A percentile compares a stretch with the other conserved stretches of the same genome.
phyloP scores from a whole-genome alignment of 2,329 filamentous ascomycete genomes.

The Teratosphaeria gauchensis region DNA sequence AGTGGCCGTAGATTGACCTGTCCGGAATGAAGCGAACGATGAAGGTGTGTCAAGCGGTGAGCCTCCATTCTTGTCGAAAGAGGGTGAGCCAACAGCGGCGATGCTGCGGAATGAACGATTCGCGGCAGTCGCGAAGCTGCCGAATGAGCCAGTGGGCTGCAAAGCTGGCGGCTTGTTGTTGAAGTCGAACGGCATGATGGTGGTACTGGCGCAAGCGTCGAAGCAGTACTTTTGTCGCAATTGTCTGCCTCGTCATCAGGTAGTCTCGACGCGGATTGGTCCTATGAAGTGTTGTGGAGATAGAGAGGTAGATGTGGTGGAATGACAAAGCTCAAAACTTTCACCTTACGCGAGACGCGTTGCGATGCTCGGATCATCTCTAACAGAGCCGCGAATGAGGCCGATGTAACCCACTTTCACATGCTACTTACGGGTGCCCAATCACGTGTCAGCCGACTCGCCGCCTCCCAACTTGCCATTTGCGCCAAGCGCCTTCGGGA shows the following conservation, averaged over 20 bases:
- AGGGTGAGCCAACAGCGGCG: neutral
- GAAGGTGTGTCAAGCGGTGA: neutral
- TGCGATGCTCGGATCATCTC: neutral
- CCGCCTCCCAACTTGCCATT: slow-evolving; percentile 15
- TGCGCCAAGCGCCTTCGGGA: slow-evolving; percentile 30
- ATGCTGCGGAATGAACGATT: neutral
- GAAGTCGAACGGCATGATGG: slow-evolving; percentile 12
- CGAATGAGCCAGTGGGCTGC: neutral
- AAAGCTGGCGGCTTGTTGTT: slow-evolving; percentile 6
- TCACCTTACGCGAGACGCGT: neutral
- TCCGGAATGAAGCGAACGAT: neutral
- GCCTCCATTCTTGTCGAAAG: slow-evolving; percentile 1
- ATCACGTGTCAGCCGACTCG: slow-evolving; percentile 13
- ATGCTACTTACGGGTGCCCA: neutral
- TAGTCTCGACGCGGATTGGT: neutral
- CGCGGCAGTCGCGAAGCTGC: neutral
- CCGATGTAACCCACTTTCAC: neutral
- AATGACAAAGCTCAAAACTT: neutral
- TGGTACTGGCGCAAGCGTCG: neutral
- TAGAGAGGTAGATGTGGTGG: neutral
- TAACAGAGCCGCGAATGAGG: neutral
- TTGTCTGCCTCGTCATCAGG: neutral
- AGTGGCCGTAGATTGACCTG: neutral
- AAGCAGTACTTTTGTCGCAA: neutral
- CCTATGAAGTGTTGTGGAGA: neutral